Conservation (phyloP, 495 filamentous ascomycete species). For the Aspergillus sparsus region DNA sequence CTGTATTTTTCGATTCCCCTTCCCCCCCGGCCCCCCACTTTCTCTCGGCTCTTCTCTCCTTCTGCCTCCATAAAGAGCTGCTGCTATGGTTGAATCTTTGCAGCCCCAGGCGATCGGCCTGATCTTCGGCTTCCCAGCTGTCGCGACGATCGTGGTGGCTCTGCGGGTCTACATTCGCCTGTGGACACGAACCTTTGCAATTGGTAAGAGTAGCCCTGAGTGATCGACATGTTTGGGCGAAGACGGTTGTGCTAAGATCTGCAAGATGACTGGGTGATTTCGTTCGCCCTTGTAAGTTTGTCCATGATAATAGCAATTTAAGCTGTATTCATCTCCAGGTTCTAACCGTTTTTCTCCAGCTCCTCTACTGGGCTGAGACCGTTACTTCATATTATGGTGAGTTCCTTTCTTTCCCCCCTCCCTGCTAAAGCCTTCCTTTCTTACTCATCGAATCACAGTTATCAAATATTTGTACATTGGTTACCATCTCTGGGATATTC, state of each 20-base stretch:
- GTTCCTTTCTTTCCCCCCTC: neutral
- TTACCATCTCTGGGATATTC: conserved; percentile 43
- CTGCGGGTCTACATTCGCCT: conserved; percentile 43
- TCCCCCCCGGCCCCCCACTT: too few species aligned
- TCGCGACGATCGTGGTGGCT: conserved; percentile 41
- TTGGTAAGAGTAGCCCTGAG: conserved; percentile 6
- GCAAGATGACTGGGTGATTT: conserved; percentile 22
- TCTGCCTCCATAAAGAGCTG: too few species aligned
- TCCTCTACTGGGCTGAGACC: conserved; percentile 25
- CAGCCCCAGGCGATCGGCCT: conserved; percentile 45
- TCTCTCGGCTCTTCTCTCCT: too few species aligned
- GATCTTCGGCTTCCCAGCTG: conserved; percentile 43
- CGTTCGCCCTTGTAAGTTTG: conserved; percentile 13
- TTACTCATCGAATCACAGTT: conserved; percentile 22
- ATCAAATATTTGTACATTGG: conserved; percentile 53
- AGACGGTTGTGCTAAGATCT: neutral
- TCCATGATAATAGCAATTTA: neutral
- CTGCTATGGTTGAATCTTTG: conserved; percentile 8
- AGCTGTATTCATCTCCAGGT: too few species aligned
- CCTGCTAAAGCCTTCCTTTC: neutral
- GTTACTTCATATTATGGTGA: conserved; percentile 23
- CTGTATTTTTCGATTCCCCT: too few species aligned
- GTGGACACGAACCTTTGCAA: conserved; percentile 48
- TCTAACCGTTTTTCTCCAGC: neutral
- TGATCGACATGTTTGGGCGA: neutral